Evolutionary conservation across 352 stramenopile genomes (phyloP).

Genomic region (Thraustochytrium striatum): DNA sequence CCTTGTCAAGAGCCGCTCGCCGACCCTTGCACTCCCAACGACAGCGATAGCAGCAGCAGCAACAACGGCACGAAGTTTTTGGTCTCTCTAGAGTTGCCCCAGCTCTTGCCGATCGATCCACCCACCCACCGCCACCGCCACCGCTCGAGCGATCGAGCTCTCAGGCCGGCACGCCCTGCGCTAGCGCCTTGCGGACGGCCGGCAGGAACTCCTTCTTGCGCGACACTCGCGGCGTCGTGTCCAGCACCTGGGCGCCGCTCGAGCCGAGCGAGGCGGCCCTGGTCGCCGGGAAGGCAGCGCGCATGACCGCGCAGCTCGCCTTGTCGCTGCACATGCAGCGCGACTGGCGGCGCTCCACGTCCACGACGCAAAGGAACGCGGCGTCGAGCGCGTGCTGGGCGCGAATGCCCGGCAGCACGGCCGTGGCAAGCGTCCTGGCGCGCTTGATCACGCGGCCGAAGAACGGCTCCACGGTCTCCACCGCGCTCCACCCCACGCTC

Average conservation of each 20-base stretch:
- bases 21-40: not conserved
- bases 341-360: slow-evolving; percentile 62
- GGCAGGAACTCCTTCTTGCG: slow-evolving; percentile 53
- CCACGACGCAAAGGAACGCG: slow-evolving; percentile 62
- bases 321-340: slow-evolving; percentile 55
- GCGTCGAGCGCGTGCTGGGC: slow-evolving; percentile 52
- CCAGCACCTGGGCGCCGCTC: not conserved
- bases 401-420: slow-evolving; percentile 60
- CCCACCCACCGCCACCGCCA: not conserved
- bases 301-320: slow-evolving; percentile 55
- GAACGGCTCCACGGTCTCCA: slow-evolving; percentile 51
- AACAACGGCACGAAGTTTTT: not conserved
- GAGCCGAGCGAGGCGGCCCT: not conserved
- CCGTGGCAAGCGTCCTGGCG: slow-evolving; percentile 54
- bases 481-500: slow-evolving; percentile 49
- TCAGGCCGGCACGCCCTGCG: not conserved
- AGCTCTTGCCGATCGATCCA: not conserved
- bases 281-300: slow-evolving; percentile 56
- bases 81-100: not conserved
- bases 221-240: slow-evolving; percentile 38
- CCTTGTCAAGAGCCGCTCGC: not conserved
- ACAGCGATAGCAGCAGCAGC: not conserved
- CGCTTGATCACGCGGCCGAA: slow-evolving; percentile 62
- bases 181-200: slow-evolving; percentile 16
- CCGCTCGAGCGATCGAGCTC: not conserved